Conservation (phyloP, 2,329 filamentous ascomycete genomes). For the Exophiala alcalophila region DNA sequence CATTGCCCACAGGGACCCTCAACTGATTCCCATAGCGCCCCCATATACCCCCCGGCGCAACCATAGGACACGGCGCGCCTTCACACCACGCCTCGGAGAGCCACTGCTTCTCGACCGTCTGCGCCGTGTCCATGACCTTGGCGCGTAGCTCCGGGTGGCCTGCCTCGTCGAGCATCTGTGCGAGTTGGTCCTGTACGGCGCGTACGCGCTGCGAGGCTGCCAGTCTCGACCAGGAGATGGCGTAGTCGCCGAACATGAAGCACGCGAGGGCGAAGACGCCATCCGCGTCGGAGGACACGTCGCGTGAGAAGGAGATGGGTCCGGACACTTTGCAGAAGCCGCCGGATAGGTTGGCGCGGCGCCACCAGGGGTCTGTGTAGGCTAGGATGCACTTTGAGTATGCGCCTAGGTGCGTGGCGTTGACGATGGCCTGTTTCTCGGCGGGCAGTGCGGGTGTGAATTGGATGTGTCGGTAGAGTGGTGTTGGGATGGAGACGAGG, state of each 20-base stretch:
- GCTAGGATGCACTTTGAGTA: slow-evolving; percentile 52
- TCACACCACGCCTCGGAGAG: slow-evolving; percentile 37
- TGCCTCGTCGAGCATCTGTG: slow-evolving; percentile 4
- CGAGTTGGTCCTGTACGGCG: slow-evolving; percentile 15
- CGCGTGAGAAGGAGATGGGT: slow-evolving; percentile 44
- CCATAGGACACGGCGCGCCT: slow-evolving; percentile 35
- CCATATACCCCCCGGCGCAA: slow-evolving; percentile 42
- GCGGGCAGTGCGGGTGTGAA: slow-evolving; percentile 49
- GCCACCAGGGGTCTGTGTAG: slow-evolving; percentile 48
- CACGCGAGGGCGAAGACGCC: slow-evolving; percentile 36
- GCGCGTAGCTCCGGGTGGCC: slow-evolving; percentile 7
- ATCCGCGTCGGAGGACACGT: slow-evolving; percentile 38
- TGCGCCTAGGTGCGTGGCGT: slow-evolving; percentile 43
- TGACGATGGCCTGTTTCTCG: slow-evolving; percentile 37
- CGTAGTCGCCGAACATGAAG: slow-evolving; percentile 15
- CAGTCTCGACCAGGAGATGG: slow-evolving; percentile 13
- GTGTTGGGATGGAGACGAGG: slow-evolving; percentile 50
- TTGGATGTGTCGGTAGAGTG: slow-evolving; percentile 44
- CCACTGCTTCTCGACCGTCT: slow-evolving; percentile 38
- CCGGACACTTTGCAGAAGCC: slow-evolving; percentile 46
- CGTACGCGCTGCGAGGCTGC: slow-evolving; percentile 9
- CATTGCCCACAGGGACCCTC: slow-evolving; percentile 36
- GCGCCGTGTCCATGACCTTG: slow-evolving; percentile 7
- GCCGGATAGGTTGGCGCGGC: slow-evolving; percentile 35
- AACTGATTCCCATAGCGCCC: slow-evolving; percentile 37